Conservation (phyloP, 768 basidiomycete genomes). For the Holtermannia corniformis region DNA sequence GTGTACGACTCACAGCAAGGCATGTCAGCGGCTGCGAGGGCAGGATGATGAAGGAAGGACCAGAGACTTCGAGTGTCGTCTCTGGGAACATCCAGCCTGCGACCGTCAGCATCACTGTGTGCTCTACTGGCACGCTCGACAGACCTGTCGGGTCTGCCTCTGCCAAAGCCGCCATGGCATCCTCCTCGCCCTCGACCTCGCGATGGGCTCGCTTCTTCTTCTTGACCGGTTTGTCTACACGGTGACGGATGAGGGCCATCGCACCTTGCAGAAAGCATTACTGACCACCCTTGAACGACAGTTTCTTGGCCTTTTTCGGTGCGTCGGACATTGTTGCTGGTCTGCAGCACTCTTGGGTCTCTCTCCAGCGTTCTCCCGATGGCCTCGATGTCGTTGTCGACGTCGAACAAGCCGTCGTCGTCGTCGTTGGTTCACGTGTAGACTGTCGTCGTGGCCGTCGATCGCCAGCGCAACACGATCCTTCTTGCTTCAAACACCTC, state of each 20-base stretch:
- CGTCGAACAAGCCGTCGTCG: too few species aligned
- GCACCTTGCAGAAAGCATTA: not conserved
- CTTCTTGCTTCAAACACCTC: too few species aligned
- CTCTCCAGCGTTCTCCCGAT: too few species aligned
- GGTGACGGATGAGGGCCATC: too few species aligned
- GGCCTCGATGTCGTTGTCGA: too few species aligned
- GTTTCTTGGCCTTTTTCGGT: not conserved
- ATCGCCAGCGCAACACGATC: too few species aligned
- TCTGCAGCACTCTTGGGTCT: too few species aligned
- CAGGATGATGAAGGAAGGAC: slow-evolving; percentile 36
- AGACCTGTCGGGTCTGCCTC: slow-evolving; percentile 38
- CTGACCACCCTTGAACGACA: not conserved
- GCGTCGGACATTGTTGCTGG: not conserved
- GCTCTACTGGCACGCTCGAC: slow-evolving; percentile 2
- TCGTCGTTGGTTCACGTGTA: too few species aligned
- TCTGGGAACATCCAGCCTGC: slow-evolving; percentile 39
- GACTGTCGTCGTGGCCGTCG: too few species aligned
- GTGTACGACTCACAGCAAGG: slow-evolving; percentile 30
- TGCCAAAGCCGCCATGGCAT: slow-evolving; percentile 26
- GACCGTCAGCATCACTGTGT: not conserved
- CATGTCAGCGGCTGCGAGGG: slow-evolving; percentile 35
- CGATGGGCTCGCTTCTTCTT: slow-evolving; percentile 40
- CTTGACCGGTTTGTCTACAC: slow-evolving; percentile 13
- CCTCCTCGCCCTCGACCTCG: slow-evolving; percentile 22
- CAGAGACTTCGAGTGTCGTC: slow-evolving; percentile 28